These are phyloP conservation scores for Paxillus rubicundulus DNA, from an alignment of 768 basidiomycete genomes.

Conservation along the genomic window DNA sequence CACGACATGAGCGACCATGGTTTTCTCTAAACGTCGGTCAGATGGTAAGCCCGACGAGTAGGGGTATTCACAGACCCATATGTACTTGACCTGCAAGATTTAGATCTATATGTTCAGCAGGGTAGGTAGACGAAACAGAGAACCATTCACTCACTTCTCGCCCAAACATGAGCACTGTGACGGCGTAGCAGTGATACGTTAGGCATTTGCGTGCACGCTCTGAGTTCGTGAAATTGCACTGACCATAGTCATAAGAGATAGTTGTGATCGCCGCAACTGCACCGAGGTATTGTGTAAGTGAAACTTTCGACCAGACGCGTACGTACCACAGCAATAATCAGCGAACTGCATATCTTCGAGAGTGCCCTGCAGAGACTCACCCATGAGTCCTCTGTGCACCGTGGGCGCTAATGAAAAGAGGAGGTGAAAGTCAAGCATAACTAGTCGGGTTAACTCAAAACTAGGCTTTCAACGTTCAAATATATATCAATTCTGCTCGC, in stretches of 20 bases:
- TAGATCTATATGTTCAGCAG: not conserved
- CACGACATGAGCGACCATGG: constrained; percentile 8
- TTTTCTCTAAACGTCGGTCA: not conserved
- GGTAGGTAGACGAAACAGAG: not conserved
- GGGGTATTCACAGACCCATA: constrained; percentile 2
- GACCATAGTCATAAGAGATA: constrained; percentile 7
- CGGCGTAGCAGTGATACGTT: not conserved
- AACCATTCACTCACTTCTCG: constrained; percentile 3
- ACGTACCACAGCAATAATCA: constrained; percentile 1
- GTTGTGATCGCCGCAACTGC: constrained; percentile 4
- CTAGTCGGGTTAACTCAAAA: not conserved
- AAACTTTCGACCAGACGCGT: not conserved
- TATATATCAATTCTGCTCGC: not conserved
- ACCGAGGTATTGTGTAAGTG: not conserved
- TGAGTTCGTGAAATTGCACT: not conserved
- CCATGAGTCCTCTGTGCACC: not conserved
- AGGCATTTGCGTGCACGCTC: not conserved
- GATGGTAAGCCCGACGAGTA: not conserved
- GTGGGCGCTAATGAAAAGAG: not conserved
- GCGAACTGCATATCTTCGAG: not conserved
- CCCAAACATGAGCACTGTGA: constrained; percentile 1
- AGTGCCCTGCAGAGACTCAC: not conserved
- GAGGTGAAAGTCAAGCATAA: not conserved
- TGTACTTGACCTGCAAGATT: not conserved
- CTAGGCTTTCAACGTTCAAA: not conserved